Evolutionary conservation across 257 asterid species (phyloP), one percentile per base, ranked within the genome.

Genomic region (Thymus mandschuricus): DNA sequence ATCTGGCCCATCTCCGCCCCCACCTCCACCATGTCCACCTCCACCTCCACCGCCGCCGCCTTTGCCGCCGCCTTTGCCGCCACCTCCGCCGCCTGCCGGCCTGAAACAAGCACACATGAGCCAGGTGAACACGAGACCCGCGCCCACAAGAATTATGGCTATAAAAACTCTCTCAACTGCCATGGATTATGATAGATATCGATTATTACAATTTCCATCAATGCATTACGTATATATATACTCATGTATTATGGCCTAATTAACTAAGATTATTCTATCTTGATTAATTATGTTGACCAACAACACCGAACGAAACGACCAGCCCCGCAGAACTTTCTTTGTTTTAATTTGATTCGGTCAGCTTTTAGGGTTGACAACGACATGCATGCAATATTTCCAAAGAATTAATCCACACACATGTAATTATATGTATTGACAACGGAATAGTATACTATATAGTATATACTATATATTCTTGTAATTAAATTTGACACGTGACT

Each of bases 201-300:
- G 30, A 29, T 2, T 28, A 57, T 10, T 8, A 8, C 12, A 29
- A 29, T 28, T 28, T 11, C 35, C 38, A 55, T 4, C 27, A 3
- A 21, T 21, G 21, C 21, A 21, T 21, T 21, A 21, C 6, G 41
- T 38, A 38, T 55, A 8, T 55, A 5, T 52, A 27, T 55, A 55
- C 5, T 38, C 6, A 55, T 51, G 27, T 5, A 46, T 11, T 15
- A n/a, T n/a, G 8, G 7, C 30, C 4, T 27, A 8, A 27, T 38
- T 38, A 38, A 38, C 6, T 29, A 10, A 7, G 40, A 21, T 21
- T 30, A 31, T 1, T 10, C 3, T 57, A 30, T 30, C 21, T 54
- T 30, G 63, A 30, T 57, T 57, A 57, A 43, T 57, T 57, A 41
- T 31, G 63, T 57, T 57, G 63, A 57, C 63, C 63, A 57, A 38